Percentiles rank a stretch among this genome's conserved stretches.
phyloP scores from a whole-genome alignment of 257 asterid genomes.

The Primulina tabacum region DNA sequence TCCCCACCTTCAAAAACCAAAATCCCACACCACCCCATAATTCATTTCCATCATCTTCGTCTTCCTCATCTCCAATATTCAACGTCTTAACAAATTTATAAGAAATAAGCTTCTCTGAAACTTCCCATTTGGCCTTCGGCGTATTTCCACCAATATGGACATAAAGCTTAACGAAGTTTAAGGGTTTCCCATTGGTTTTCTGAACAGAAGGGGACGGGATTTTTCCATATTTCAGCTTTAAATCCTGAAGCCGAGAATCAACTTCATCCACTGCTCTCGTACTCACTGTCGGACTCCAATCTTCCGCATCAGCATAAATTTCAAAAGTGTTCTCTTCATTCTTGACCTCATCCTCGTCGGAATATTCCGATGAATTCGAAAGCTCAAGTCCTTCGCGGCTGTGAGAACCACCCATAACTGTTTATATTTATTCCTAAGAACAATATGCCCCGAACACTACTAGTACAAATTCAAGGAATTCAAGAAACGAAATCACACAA shows the following conservation, averaged over 20 bases:
- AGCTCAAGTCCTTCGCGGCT: constrained; percentile 96
- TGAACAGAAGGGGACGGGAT: constrained; percentile 29
- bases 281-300: constrained; percentile 38
- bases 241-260: constrained; percentile 58
- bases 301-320: constrained; percentile 44
- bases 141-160: constrained; percentile 89
- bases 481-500: too few relatives aligned
- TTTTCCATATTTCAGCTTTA: constrained; percentile 64
- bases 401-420: constrained; percentile 60
- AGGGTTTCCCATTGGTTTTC: constrained; percentile 30
- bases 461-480: too few relatives aligned
- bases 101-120: constrained; percentile 54
- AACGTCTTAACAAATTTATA: constrained; percentile 58
- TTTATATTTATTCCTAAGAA: background rate
- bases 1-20: constrained; percentile 82
- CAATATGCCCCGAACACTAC: too few relatives aligned
- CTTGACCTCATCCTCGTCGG: constrained; percentile 35
- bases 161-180: constrained; percentile 68
- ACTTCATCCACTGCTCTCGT: constrained; percentile 58
- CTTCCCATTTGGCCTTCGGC: constrained; percentile 86
- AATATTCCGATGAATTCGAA: constrained; percentile 74
- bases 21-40: constrained; percentile 49
- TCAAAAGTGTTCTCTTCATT: constrained; percentile 47
- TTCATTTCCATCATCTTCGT: constrained; percentile 50
- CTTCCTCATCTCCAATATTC: constrained; percentile 37